Evolutionary conservation across 805 yeast species (phyloP), one percentile per base, ranked within the genome.

Genomic region (Candida incommunis): DNA sequence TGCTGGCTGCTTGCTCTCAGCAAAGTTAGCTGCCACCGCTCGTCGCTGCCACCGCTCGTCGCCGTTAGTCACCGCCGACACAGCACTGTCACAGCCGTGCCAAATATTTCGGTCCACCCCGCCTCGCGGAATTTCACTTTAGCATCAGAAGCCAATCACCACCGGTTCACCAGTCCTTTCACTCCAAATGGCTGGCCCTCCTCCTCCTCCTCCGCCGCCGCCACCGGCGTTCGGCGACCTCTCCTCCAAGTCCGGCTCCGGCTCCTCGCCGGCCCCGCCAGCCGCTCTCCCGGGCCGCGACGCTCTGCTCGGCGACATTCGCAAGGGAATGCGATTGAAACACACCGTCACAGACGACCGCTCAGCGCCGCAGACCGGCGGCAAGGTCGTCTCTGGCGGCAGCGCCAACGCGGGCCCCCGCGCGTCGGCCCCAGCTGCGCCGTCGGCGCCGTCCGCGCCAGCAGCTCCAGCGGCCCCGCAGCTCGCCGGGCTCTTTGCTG

Each of bases 221-320:
- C 56, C 64, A 15, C 52, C 58, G 41, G 50, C 57, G 20, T 52
- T 58, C 31, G 61, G 61, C 11, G 48, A 45, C 25, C 42, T 51
- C 22, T 57, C 61, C n/a, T 52, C 55, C 21, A 45, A 42, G 25
- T 18, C 44, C 42, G 41, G 44, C 25, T 22, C 44, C 41, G 42
- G 44, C 23, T 49, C 57, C 9, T 43, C 55, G 11, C 49, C 50
- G 46, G 59, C 48, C 55, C 63, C 37, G 52, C 66, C 42, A 44
- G 42, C 31, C 21, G 41, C 60, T 43, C 48, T 58, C 18, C 54
- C 55, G 11, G 63, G 59, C 52, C 51, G 59, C 29, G 60, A 58
- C 42, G 72, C 71, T 3, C 56, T 90, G 43, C 68, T 90, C 22
- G 85, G 92, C 24, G 94, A 84, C 59, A 90, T 90, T 51, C 75